Conservation (phyloP, 192 early-diverging fungal genomes). For the Entomortierella beljakovae region DNA sequence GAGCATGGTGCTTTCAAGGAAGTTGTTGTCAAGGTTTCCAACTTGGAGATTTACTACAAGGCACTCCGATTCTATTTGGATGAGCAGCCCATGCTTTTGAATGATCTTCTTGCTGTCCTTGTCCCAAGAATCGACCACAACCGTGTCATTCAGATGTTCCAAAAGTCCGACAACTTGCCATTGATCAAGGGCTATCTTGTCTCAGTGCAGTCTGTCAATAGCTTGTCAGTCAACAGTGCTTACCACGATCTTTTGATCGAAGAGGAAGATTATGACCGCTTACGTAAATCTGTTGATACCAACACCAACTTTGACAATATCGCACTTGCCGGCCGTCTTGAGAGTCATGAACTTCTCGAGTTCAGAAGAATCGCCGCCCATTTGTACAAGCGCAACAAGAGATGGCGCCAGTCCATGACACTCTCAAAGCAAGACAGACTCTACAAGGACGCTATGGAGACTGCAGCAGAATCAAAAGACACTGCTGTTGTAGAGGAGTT, state of each 20-base stretch:
- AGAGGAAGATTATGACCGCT: conserved; percentile 95
- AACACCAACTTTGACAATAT: conserved; percentile 97
- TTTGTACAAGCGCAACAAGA: conserved; percentile 96
- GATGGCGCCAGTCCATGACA: conserved; percentile 94
- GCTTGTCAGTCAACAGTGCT: conserved; percentile 93
- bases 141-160: conserved; percentile 96
- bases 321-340: conserved; percentile 89
- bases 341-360: conserved; percentile 97
- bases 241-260: conserved; percentile 98
- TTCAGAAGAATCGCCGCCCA: conserved; percentile 98
- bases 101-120: conserved; percentile 90
- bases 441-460: conserved; percentile 99
- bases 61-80: conserved; percentile 95
- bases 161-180: conserved; percentile 97
- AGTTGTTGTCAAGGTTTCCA: conserved; percentile 96
- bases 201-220: conserved; percentile 94
- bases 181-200: conserved; percentile 97
- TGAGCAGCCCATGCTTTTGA: conserved; percentile 95
- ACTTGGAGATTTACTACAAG: conserved; percentile 99
- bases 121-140: conserved; percentile 96
- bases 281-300: conserved; percentile 94
- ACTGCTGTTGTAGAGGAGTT: conserved; percentile 94
- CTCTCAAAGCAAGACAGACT: conserved; percentile 97
- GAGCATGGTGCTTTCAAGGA: conserved; percentile 98
- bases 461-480: conserved; percentile 90